A percentile compares a stretch with the other conserved stretches of the same genome.
phyloP scores from a whole-genome alignment of 83 land plant genomes.

The Picea abies region DNA sequence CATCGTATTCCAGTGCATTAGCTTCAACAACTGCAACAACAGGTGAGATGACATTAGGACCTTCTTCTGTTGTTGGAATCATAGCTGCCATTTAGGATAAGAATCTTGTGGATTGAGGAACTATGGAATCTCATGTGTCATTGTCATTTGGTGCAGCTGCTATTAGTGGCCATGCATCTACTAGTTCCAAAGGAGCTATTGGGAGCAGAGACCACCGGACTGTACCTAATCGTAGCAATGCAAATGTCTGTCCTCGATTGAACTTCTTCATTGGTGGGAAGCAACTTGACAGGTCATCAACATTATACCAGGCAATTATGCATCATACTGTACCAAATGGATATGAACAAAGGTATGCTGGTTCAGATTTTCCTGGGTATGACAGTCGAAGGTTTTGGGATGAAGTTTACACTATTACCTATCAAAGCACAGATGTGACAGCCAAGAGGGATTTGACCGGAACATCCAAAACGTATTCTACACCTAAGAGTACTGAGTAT shows the following conservation, averaged over 20 bases:
- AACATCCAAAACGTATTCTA: background rate
- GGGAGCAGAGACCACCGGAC: conserved; percentile 15
- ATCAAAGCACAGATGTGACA: conserved; percentile 35
- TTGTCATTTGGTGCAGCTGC: conserved; percentile 37
- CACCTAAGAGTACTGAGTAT: background rate
- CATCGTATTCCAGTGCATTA: background rate
- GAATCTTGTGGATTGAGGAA: background rate
- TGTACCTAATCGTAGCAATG: conserved; percentile 23
- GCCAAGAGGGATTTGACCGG: conserved; percentile 6
- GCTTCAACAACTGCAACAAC: conserved; percentile 6
- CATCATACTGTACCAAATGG: conserved; percentile 33
- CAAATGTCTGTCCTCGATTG: conserved; percentile 33
- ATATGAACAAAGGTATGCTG: conserved; percentile 29
- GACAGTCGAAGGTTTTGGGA: conserved; percentile 61
- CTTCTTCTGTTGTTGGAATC: no score
- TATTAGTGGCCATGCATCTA: conserved; percentile 24
- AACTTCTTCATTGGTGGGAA: conserved; percentile 46
- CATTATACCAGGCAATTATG: conserved; percentile 49
- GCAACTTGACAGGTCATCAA: conserved; percentile 38
- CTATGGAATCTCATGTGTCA: background rate
- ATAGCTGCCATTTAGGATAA: background rate
- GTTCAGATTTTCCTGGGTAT: conserved; percentile 36
- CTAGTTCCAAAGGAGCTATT: conserved; percentile 15
- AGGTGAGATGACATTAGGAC: background rate
- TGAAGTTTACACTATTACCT: conserved; percentile 63